Base-by-base conservation (phyloP, 768 basidiomycete genomes). In the Agaricus bisporus region DNA sequence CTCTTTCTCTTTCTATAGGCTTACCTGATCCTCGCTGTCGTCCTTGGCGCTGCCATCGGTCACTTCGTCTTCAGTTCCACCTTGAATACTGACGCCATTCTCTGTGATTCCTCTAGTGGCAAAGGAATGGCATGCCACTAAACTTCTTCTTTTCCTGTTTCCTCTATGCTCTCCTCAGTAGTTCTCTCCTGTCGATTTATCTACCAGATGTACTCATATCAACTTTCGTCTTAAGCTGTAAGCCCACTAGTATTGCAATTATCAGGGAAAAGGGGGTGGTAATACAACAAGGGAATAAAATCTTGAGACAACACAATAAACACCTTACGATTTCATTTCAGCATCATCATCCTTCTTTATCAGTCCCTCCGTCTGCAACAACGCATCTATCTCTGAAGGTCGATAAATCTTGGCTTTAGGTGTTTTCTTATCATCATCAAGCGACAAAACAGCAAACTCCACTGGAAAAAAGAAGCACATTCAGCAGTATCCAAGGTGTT, bases 391-490 rank as follows among this genome's bases (percentile, higher is more conserved):
- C 72, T 98, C 94, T 15, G 83, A 70, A 18, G 94, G 91, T 56
- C 80, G 79, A 73, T 89, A 98, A 61, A 98, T 95, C 80, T 91
- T 95, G 39, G 93, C 91, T 63, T 83, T 82, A 2, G 93, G 91
- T 65, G 83, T 71, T 66, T 90, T 84, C 48, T 84, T 85, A 20
- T 68, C 70, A 2, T 86, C 77, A 65, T 97, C 92, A 6, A 95
- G 74, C 2, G 90, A 94, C 66, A 99, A 73, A 9, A 93, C 93
- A 8, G 97, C 93, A 65, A 99, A 94, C 69, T 99, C 97, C 65
- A 99, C 97, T 98, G 22, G 22, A 22, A 22, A 4, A 22, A 22
- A 22, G 22, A 59, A 11, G 32, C 51, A 5, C 9, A 39, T 35
- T 45, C 42, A 29, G 57, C 28, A 62, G 49, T 25, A 28, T 41